Base-by-base conservation (phyloP, 139 green algal genomes). In the Pleodorina starrii region DNA sequence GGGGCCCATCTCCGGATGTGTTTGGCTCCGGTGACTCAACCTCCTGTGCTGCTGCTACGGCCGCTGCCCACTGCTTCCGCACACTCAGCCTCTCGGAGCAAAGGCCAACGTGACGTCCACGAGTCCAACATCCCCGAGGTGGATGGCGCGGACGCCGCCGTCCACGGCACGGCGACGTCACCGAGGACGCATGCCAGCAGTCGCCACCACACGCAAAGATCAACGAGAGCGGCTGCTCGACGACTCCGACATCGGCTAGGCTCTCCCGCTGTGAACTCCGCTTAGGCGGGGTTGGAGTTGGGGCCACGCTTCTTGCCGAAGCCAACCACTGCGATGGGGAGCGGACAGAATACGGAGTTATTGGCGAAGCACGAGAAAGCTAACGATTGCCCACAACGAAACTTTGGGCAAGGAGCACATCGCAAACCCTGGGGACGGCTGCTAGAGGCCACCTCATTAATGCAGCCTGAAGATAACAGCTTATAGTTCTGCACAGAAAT, bases 221-320 rank as follows among this genome's bases (percentile, higher is more conserved):
- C 11, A 66, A 42, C 9, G 14, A 6, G 27, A n/a, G 42, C 27
- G 46, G 46, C 46, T 66, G 71, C 71, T 78, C 11, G 36, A 32
- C 38, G 7, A 21, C 21, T 17, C 2, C 27, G 25, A 46, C 44
- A 66, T 50, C 2, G 75, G 11, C 12, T 44, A 63, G 46, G 23
- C 46, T 83, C 75, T 29, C n/a, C n/a, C n/a, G 16, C 43, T 12
- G 43, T 25, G 27, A 43, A 7, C 5, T 83, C 77, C 25, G 81
- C 40, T 88, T 88, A 88, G 32, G 82, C 82, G 27, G 68, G 68
- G 84, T 89, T 89, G 69, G 42, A 90, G 96, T 98, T 98, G 66
- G 96, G 96, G 63, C 95, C 95, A 76, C 93, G 91, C 96, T 98
- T 98, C 96, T 98, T 98, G 91, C 96, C 96, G 60, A 96, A 94